phyloP scores from a whole-genome alignment of 2,329 filamentous ascomycete species.

The Aspergillus fischeri region DNA sequence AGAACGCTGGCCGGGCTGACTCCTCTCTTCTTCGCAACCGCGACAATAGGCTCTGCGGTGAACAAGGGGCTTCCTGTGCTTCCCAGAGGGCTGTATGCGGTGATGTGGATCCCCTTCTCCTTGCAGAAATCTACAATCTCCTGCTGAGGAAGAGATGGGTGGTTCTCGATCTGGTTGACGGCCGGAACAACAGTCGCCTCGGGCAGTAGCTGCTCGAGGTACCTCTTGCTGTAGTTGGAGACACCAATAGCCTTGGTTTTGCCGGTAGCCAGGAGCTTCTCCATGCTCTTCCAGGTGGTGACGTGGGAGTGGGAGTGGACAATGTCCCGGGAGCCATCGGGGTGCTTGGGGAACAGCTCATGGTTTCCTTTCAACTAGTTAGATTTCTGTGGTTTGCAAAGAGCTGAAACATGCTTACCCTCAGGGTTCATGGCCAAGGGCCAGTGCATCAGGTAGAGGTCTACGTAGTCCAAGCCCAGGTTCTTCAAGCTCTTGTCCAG shows the following conservation, averaged over 20 bases:
- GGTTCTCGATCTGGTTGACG: conserved; percentile 77
- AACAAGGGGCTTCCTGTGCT: conserved; percentile 43
- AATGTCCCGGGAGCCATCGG: conserved; percentile 71
- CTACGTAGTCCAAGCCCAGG: conserved; percentile 74
- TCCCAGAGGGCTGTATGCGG: conserved; percentile 47
- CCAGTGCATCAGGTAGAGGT: conserved; percentile 82
- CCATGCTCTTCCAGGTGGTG: conserved; percentile 71
- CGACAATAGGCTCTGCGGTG: conserved; percentile 38
- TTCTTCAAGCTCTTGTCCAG: conserved; percentile 69
- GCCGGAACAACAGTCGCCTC: conserved; percentile 61
- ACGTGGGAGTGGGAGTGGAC: conserved; percentile 65
- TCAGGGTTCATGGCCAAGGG: conserved; percentile 73
- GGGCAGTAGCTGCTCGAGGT: conserved; percentile 51
- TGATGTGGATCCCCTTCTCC: conserved; percentile 49
- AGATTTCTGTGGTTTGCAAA: background rate
- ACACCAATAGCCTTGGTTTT: conserved; percentile 57
- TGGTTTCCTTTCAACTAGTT: conserved; percentile 27
- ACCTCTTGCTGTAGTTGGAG: conserved; percentile 54
- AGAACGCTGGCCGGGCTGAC: conserved; percentile 38
- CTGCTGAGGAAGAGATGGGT: conserved; percentile 63
- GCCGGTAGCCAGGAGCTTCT: conserved; percentile 51
- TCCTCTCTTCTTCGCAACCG: conserved; percentile 38
- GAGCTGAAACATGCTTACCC: conserved; percentile 40
- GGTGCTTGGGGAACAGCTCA: conserved; percentile 63
- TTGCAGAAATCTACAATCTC: conserved; percentile 51